Percentiles rank a stretch among this genome's conserved stretches.
phyloP scores from a whole-genome alignment of 1,284 basidiomycete genomes.

The Moesziomyces sp. region DNA sequence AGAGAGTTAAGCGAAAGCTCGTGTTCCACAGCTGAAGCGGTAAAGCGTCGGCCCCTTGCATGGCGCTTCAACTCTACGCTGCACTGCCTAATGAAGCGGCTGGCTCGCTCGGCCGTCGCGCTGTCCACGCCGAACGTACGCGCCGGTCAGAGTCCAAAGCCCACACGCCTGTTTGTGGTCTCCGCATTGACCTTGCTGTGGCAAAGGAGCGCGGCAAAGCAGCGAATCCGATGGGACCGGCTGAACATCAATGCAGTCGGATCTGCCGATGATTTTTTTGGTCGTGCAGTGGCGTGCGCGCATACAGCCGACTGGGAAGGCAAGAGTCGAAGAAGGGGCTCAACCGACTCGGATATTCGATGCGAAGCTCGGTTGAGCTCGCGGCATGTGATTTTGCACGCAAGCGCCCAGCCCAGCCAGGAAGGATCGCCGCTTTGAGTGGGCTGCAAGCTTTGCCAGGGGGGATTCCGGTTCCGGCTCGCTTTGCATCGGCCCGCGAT shows the following conservation, averaged over 20 bases:
- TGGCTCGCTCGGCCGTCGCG: no score
- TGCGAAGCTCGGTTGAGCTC: neutral
- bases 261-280: no score
- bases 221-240: no score
- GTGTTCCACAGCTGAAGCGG: slow-evolving; percentile 9
- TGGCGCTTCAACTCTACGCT: slow-evolving; percentile 10
- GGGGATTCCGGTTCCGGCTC: neutral
- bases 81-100: neutral
- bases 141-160: no score
- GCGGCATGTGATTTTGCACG: neutral
- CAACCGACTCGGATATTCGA: neutral
- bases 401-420: neutral
- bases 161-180: no score
- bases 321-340: neutral
- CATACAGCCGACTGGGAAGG: neutral
- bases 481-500: no score
- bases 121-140: no score
- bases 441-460: no score
- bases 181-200: no score
- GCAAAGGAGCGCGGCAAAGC: no score
- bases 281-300: no score
- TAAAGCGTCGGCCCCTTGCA: slow-evolving; percentile 13
- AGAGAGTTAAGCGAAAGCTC: slow-evolving; percentile 10
- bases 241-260: no score
- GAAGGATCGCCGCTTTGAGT: neutral